Base-by-base conservation (phyloP, 2,329 filamentous ascomycete genomes). In the Trichoderma brevicompactum region DNA sequence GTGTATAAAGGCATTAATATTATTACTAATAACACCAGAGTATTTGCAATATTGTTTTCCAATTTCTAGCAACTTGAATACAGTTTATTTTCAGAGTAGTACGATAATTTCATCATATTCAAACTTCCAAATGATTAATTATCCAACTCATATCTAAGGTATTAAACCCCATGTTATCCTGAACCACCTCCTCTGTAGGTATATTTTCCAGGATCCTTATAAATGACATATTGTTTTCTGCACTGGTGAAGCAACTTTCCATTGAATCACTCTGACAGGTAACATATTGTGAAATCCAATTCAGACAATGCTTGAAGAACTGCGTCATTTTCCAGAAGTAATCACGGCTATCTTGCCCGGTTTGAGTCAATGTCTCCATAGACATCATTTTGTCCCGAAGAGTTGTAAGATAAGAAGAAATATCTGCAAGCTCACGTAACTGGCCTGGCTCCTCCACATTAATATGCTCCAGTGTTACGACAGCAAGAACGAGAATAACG, bases 321-420 rank as follows among this genome's bases (percentile, higher is more conserved):
- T 56, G 53, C 38, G 28, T 56, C 53, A 56, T 56, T 17, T 43
- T 43, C 53, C 53, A 56, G 38, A 43, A 56, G n/a, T 56, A 56
- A 10, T 56, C 53, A 13, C 38, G 53, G 17, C 53, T 56, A 3
- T 32, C 53, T 43, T 43, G 8, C 3, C 38, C 38, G 32, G n/a
- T 4, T 1, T 56, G 8, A 8, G 53, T 13, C 5, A 44, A 15
- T 10, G 53, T 43, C 15, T 13, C 38, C 53, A 56, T 56, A 7
- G 19, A 3, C 38, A 32, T 6, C 53, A 56, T 56, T 32, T 43
- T 56, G 19, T 56, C 53, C 7, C 38, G 38, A 19, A 56, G 53
- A 13, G 38, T 15, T 3, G 40, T 32, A 17, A 56, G 53, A 6
- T 56, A 44, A 1, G 53, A 1, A 2, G 53, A 17, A 44, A 56